A percentile compares a stretch with the other conserved stretches of the same genome.
phyloP scores from a whole-genome alignment of 2,329 filamentous ascomycete species.

The Aspergillus chevalieri region DNA sequence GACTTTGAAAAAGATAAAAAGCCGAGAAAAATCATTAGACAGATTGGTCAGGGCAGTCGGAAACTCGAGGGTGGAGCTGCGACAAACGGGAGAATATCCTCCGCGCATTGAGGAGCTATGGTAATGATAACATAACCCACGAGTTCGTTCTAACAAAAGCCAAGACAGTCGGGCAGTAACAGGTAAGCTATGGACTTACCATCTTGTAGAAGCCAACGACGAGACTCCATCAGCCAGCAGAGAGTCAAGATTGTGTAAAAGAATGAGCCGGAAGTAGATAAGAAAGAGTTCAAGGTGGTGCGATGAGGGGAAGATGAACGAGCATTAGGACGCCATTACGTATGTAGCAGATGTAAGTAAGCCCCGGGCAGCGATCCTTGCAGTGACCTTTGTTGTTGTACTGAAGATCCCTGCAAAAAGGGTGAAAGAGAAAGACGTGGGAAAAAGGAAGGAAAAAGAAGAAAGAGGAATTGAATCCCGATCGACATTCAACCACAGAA shows the following conservation, averaged over 20 bases:
- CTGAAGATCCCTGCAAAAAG: not conserved
- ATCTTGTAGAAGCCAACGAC: constrained; percentile 25
- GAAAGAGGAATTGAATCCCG: constrained; percentile 1
- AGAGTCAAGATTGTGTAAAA: constrained; percentile 4
- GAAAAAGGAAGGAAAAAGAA: not conserved
- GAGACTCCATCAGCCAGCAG: constrained; percentile 20
- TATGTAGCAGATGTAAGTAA: not conserved
- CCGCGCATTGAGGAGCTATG: not conserved
- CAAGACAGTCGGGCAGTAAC: not conserved
- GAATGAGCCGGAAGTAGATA: constrained; percentile 3
- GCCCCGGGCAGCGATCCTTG: constrained; percentile 1
- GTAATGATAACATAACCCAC: not conserved
- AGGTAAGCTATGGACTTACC: constrained; percentile 20
- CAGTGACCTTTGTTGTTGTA: constrained; percentile 1
- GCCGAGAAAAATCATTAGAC: not conserved
- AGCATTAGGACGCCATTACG: not conserved
- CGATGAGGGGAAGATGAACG: not conserved
- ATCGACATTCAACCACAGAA: constrained; percentile 6
- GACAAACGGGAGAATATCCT: not conserved
- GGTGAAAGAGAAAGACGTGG: not conserved
- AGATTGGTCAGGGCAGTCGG: not conserved
- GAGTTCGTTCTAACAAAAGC: not conserved
- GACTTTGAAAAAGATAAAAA: too few species aligned
- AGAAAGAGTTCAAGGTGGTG: not conserved
- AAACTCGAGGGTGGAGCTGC: not conserved